phyloP scores from a whole-genome alignment of 805 yeast species.

The Debaryomyces maramus region DNA sequence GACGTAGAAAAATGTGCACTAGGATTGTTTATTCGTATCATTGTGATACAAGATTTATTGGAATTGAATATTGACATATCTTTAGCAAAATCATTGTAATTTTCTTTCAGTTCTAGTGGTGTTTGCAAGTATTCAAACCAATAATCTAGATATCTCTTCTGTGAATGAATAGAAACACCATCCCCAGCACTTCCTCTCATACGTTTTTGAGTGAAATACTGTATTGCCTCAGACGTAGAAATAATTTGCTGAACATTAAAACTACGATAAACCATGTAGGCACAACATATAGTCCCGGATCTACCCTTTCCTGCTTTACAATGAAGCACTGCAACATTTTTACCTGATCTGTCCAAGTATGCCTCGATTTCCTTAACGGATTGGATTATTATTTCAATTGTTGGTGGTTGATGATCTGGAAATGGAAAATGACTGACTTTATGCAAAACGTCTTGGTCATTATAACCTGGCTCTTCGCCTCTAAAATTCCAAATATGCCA shows the following conservation, averaged over 20 bases:
- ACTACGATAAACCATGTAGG: constrained; percentile 58
- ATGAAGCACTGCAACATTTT: constrained; percentile 68
- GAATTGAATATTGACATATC: constrained; percentile 5
- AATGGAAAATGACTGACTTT: constrained; percentile 52
- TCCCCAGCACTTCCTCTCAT: constrained; percentile 54
- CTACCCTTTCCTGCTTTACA: constrained; percentile 94
- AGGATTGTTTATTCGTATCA: constrained; percentile 14
- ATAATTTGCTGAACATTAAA: not conserved
- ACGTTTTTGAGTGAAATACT: constrained; percentile 54
- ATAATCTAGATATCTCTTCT: constrained; percentile 64
- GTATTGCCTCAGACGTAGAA: constrained; percentile 47
- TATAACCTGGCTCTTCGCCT: constrained; percentile 49
- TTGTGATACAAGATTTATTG: constrained; percentile 11
- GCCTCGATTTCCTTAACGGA: constrained; percentile 46
- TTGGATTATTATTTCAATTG: constrained; percentile 50
- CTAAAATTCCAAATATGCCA: constrained; percentile 81
- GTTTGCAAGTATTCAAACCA: constrained; percentile 28
- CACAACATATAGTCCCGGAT: constrained; percentile 74
- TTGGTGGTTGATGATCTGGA: constrained; percentile 78
- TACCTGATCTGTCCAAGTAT: constrained; percentile 33
- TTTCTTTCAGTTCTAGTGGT: not conserved
- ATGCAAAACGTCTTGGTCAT: constrained; percentile 36
- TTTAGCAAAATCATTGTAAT: constrained; percentile 11
- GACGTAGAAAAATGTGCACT: constrained; percentile 6
- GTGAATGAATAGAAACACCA: constrained; percentile 75